Base-by-base conservation (phyloP, 768 basidiomycete genomes). In the Gloeostereum incarnatum region DNA sequence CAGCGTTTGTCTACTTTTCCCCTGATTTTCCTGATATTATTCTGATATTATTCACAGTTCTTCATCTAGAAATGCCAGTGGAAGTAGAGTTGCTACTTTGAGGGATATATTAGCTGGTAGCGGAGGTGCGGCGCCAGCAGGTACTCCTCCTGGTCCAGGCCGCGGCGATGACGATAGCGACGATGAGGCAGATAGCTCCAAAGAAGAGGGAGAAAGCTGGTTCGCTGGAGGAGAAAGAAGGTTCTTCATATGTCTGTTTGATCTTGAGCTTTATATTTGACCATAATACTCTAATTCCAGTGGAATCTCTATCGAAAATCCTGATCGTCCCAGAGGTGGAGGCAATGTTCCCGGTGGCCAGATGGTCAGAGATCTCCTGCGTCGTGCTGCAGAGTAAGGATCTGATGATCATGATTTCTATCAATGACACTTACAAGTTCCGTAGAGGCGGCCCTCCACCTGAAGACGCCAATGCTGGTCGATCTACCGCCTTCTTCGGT, bases 201-300 rank as follows among this genome's bases (percentile, higher is more conserved):
- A 61, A 4, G 66, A 68, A 24, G 69, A 71, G 13, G 62, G 67
- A 1, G 76, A 87, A 49, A 80, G 69, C 47, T 87, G 81, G 71
- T 98, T 89, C 58, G 82, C 94, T 3, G 94, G 94, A n/a, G 94
- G 94, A 0, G 94, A 94, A 56, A 68, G 88, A 52, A 92, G 90
- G 92, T 87, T 23, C 22, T 55, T 36, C 18, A 4, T 31, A 6
- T 31, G 21, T 11, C 24, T 5, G 9, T 23, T 33, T 14, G 16
- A 9, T 3, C 7, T 29, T 23, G 8, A 30, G 35, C 11, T 35
- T 8, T 32, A 24, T 21, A 31, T 35, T 18, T 45, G 16, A 39
- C 38, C 5, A 16, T 25, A 26, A 21, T 25, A 33, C 4, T 39
- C 21, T 22, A 22, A 30, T 3, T 36, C 6, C 52, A 97, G 92